Conservation (phyloP, 2,329 filamentous ascomycete species). For the Aspergillus uvarum region DNA sequence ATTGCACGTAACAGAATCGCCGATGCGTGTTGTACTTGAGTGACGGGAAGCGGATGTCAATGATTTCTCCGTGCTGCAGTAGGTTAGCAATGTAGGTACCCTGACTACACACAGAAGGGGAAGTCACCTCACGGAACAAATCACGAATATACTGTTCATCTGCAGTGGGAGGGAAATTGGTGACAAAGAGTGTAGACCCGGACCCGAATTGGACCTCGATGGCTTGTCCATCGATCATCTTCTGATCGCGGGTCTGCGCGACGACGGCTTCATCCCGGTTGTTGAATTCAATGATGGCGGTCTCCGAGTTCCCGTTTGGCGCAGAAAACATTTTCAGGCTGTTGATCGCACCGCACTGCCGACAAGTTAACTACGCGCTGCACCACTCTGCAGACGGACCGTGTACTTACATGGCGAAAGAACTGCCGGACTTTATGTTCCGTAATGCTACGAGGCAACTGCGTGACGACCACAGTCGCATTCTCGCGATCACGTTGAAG, state of each 20-base stretch:
- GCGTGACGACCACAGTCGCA: constrained; percentile 76
- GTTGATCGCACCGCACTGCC: constrained; percentile 73
- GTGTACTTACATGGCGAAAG: constrained; percentile 66
- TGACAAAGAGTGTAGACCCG: constrained; percentile 79
- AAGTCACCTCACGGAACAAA: constrained; percentile 55
- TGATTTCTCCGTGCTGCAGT: constrained; percentile 69
- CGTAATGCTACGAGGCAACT: constrained; percentile 68
- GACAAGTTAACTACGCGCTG: constrained; percentile 11
- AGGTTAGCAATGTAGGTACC: constrained; percentile 12
- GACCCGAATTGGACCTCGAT: constrained; percentile 74
- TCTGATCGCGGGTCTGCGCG: constrained; percentile 77
- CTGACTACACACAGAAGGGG: background rate
- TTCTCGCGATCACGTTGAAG: constrained; percentile 86
- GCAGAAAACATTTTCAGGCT: constrained; percentile 69
- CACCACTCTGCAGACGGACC: background rate
- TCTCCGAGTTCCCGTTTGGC: constrained; percentile 58
- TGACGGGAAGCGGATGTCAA: constrained; percentile 85
- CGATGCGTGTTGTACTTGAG: constrained; percentile 85
- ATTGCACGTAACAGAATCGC: constrained; percentile 96
- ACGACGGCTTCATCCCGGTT: constrained; percentile 75
- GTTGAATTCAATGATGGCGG: constrained; percentile 82
- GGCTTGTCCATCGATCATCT: constrained; percentile 70
- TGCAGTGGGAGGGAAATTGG: constrained; percentile 73
- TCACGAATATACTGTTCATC: constrained; percentile 54
- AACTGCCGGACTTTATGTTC: constrained; percentile 79